Evolutionary conservation across 2,329 filamentous ascomycete genomes (phyloP).

Genomic region (Exophiala calicioides): DNA sequence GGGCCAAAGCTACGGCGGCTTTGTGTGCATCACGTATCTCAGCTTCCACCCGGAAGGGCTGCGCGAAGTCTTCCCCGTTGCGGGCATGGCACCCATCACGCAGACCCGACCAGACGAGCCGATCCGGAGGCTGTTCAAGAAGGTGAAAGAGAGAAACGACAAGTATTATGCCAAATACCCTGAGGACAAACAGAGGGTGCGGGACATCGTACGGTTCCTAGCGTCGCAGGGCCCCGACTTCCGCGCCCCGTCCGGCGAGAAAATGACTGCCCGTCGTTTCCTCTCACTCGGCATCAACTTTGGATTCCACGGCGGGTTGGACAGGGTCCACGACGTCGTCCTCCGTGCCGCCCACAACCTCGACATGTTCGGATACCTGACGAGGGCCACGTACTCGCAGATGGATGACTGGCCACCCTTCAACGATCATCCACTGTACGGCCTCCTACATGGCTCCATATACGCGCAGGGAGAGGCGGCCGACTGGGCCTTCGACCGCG

Average conservation of each 20-base stretch:
- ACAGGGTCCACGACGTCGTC: constrained; percentile 55
- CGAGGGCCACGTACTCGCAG: constrained; percentile 66
- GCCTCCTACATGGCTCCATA: constrained; percentile 81
- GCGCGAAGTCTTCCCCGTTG: constrained; percentile 79
- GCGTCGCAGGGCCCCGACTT: constrained; percentile 49
- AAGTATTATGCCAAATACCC: constrained; percentile 85
- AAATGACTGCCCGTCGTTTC: constrained; percentile 71
- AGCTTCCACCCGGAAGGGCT: constrained; percentile 67
- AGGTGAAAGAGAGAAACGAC: constrained; percentile 70
- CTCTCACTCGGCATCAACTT: constrained; percentile 76
- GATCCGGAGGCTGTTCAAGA: constrained; percentile 64
- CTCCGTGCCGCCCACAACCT: constrained; percentile 72
- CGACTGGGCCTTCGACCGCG: constrained; percentile 69
- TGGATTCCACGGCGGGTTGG: constrained; percentile 65
- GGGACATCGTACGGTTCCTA: constrained; percentile 66
- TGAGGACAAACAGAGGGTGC: constrained; percentile 70
- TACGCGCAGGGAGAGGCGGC: constrained; percentile 75
- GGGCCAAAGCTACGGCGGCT: constrained; percentile 91
- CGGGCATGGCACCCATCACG: constrained; percentile 73
- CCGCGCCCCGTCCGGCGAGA: constrained; percentile 69
- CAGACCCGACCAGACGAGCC: constrained; percentile 64
- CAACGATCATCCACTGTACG: constrained; percentile 79
- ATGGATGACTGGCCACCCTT: constrained; percentile 70
- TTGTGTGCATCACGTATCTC: constrained; percentile 76
- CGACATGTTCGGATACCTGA: constrained; percentile 73